Percentiles rank a stretch among this genome's conserved stretches.
Conservation (phyloP, 176 grass and related monocot species). For the Chrysopogon serrulatus region DNA sequence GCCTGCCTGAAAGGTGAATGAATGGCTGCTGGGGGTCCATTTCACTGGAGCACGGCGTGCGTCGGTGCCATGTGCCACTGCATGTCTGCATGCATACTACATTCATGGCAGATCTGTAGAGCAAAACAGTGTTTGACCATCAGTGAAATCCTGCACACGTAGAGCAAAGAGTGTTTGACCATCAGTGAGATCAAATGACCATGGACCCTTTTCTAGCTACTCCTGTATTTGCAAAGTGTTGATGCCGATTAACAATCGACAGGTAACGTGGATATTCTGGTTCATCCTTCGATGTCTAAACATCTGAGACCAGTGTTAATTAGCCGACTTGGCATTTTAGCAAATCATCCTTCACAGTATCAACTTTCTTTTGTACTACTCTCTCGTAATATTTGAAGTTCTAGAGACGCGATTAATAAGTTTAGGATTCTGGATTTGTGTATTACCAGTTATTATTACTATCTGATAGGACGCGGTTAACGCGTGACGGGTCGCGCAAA, state of each 20-base stretch:
- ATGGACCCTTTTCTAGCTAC: neutral
- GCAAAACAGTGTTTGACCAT: neutral
- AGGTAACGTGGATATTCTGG: too few relatives aligned
- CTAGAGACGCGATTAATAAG: neutral
- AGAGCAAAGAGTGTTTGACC: neutral
- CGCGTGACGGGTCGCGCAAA: too few relatives aligned
- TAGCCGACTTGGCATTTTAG: neutral
- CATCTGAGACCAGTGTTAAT: neutral
- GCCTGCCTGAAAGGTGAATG: neutral
- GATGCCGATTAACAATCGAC: neutral
- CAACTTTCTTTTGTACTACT: neutral
- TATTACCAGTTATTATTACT: too few relatives aligned
- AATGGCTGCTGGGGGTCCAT: neutral
- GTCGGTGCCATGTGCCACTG: neutral
- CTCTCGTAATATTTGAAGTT: neutral
- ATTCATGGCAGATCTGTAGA: neutral
- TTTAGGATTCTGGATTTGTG: neutral
- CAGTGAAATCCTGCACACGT: neutral
- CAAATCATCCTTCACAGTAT: neutral
- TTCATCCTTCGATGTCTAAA: neutral
- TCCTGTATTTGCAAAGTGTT: neutral
- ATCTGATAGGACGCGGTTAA: too few relatives aligned
- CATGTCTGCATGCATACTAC: neutral
- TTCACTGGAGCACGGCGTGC: neutral
- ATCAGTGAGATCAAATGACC: neutral